Percentiles rank a stretch among this genome's conserved stretches.
Evolutionary conservation across 2,329 filamentous ascomycete genomes (phyloP).

Genomic region (Aspergillus sergii): DNA sequence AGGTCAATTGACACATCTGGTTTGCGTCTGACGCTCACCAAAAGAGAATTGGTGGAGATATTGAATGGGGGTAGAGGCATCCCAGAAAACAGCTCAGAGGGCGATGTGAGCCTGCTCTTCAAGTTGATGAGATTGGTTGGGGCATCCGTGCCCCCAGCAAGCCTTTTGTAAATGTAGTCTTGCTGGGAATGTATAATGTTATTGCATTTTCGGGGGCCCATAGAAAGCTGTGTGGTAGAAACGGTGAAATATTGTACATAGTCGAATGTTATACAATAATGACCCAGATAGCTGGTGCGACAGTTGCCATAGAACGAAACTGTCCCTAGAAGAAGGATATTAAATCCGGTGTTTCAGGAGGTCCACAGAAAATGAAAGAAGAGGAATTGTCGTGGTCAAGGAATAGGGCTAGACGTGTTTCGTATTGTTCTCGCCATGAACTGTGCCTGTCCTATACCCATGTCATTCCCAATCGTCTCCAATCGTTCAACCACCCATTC

Average conservation of each 20-base stretch:
- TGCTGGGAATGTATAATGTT: not conserved
- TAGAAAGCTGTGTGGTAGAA: not conserved
- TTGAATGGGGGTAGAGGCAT: not conserved
- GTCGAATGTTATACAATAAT: not conserved
- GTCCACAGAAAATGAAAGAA: not conserved
- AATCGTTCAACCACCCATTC: constrained; percentile 4
- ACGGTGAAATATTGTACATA: not conserved
- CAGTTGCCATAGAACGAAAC: not conserved
- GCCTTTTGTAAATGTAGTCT: not conserved
- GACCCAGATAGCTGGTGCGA: not conserved
- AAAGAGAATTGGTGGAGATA: not conserved
- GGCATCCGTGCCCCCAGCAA: not conserved
- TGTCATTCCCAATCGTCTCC: constrained; percentile 1
- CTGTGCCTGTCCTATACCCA: constrained; percentile 13
- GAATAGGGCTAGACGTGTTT: not conserved
- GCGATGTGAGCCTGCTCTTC: not conserved
- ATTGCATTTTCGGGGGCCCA: not conserved
- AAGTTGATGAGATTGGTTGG: not conserved
- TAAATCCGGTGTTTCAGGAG: not conserved
- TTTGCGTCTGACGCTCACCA: not conserved
- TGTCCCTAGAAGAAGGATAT: not conserved
- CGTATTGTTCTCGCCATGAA: constrained; percentile 6
- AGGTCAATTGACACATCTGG: not conserved
- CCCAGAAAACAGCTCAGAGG: not conserved
- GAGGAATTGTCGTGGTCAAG: not conserved